A percentile compares a stretch with the other conserved stretches of the same genome.
phyloP scores from a whole-genome alignment of 2,329 filamentous ascomycete species.

The Colletotrichum tanaceti region DNA sequence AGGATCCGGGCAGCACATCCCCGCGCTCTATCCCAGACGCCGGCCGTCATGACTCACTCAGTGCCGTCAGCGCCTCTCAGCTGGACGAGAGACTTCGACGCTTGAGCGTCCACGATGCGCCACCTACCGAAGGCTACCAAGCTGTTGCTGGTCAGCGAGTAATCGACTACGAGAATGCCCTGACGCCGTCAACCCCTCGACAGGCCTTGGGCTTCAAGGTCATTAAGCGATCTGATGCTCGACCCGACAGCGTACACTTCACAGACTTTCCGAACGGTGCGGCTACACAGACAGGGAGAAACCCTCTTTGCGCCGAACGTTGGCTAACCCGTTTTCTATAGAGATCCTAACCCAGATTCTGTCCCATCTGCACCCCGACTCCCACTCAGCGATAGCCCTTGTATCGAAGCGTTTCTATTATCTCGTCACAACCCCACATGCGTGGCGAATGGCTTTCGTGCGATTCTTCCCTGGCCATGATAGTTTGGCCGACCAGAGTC shows the following conservation, averaged over 20 bases:
- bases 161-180: conserved; percentile 70
- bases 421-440: conserved; percentile 89
- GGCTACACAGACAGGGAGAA: conserved; percentile 41
- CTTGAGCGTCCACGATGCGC: conserved; percentile 58
- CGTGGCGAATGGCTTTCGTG: conserved; percentile 92
- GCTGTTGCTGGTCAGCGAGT: conserved; percentile 64
- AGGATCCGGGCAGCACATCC: conserved; percentile 52
- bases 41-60: conserved; percentile 44
- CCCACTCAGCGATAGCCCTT: conserved; percentile 83
- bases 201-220: conserved; percentile 67
- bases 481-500: conserved; percentile 56
- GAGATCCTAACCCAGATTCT: conserved; percentile 93
- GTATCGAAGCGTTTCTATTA: conserved; percentile 89
- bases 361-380: conserved; percentile 88
- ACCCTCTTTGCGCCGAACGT: conserved; percentile 13
- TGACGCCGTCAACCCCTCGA: conserved; percentile 59
- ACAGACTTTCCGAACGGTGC: conserved; percentile 84
- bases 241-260: conserved; percentile 57
- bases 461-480: conserved; percentile 87
- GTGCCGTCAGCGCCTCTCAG: conserved; percentile 54
- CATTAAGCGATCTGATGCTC: conserved; percentile 58
- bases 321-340: conserved; percentile 52
- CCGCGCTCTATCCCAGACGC: conserved; percentile 49
- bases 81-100: conserved; percentile 64
- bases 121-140: conserved; percentile 45